Evolutionary conservation across 2,329 filamentous ascomycete genomes (phyloP).

Genomic region (Onygenales sp.): DNA sequence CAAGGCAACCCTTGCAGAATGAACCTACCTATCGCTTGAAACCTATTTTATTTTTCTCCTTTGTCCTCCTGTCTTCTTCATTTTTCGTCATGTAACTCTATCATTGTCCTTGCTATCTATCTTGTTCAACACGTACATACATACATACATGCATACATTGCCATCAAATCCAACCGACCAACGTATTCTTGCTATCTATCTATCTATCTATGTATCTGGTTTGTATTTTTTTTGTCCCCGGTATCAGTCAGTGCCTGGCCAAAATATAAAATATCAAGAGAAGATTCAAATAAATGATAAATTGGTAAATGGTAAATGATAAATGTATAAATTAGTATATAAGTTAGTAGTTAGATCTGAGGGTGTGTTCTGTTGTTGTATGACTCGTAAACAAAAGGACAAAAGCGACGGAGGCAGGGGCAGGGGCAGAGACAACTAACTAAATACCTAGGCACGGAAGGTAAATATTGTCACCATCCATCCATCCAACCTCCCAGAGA

Average conservation of each 20-base stretch:
- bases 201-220: background rate
- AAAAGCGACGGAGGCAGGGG: no score
- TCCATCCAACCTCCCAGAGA: no score
- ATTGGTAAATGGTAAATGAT: no score
- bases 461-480: no score
- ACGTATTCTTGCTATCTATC: background rate
- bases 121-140: background rate
- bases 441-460: no score
- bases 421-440: no score
- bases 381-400: no score
- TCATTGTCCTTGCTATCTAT: background rate
- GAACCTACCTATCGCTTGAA: slow-evolving; percentile 9
- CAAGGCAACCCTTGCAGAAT: background rate
- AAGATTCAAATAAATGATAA: no score
- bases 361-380: no score
- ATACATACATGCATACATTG: background rate
- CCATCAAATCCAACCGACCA: no score
- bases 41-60: slow-evolving; percentile 7
- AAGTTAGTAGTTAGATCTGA: no score
- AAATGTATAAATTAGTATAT: no score
- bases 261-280: background rate
- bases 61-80: background rate
- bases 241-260: background rate
- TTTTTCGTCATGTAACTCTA: background rate
- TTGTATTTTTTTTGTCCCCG: background rate